These are phyloP conservation scores for Candolleomyces efflorescens DNA, from an alignment of 768 basidiomycete species.

Conservation along the genomic window DNA sequence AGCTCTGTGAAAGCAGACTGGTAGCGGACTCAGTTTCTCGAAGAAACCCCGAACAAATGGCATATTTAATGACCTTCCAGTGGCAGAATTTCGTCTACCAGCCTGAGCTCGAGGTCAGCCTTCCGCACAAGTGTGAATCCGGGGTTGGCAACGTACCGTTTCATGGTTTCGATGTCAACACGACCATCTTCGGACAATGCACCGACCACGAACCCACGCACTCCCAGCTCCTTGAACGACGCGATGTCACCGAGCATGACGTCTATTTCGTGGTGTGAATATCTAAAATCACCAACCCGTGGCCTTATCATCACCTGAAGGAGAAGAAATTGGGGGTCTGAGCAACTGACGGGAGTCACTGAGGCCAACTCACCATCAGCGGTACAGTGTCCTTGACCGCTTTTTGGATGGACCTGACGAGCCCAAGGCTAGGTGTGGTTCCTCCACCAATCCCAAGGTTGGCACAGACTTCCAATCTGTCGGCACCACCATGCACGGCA, in stretches of 20 bases:
- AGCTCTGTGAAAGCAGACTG: slow-evolving; percentile 78
- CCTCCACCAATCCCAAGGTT: slow-evolving; percentile 75
- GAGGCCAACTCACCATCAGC: slow-evolving; percentile 53
- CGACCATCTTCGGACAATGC: slow-evolving; percentile 51
- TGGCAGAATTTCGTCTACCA: slow-evolving; percentile 55
- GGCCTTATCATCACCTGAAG: slow-evolving; percentile 76
- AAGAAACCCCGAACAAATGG: not conserved
- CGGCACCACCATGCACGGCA: slow-evolving; percentile 65
- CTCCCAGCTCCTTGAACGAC: slow-evolving; percentile 50
- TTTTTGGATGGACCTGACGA: slow-evolving; percentile 54
- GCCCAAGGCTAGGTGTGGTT: slow-evolving; percentile 76
- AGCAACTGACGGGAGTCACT: not conserved
- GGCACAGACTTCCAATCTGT: slow-evolving; percentile 74
- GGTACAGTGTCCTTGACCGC: slow-evolving; percentile 42
- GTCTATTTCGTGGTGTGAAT: slow-evolving; percentile 57
- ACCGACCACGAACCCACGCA: slow-evolving; percentile 67
- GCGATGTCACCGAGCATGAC: slow-evolving; percentile 76
- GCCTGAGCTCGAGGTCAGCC: slow-evolving; percentile 26
- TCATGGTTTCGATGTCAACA: slow-evolving; percentile 57
- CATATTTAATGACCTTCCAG: slow-evolving; percentile 47
- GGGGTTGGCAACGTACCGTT: slow-evolving; percentile 37
- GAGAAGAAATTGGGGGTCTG: slow-evolving; percentile 1
- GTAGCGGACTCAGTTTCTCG: not conserved
- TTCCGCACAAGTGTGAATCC: not conserved
- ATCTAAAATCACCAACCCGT: slow-evolving; percentile 75